Percentiles rank a stretch among this genome's conserved stretches.
These are phyloP conservation scores for Umbelopsis sp. DNA, from an alignment of 192 early-diverging fungal species.

Conservation along the genomic window DNA sequence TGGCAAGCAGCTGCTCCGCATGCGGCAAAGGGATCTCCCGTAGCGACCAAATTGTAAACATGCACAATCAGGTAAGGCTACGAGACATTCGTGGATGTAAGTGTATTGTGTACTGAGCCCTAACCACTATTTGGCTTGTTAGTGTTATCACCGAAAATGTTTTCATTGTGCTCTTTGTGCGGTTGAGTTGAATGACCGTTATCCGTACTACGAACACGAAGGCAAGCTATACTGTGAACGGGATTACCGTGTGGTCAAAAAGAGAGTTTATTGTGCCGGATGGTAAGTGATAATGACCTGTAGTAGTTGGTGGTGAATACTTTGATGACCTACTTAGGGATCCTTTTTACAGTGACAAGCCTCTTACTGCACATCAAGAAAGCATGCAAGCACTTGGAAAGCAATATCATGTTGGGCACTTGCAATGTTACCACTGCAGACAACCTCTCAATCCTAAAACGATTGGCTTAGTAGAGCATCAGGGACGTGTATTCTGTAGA, in stretches of 20 bases:
- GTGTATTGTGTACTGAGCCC: neutral
- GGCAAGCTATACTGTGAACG: conserved; percentile 64
- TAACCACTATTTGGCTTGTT: neutral
- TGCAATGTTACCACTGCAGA: conserved; percentile 67
- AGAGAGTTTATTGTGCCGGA: conserved; percentile 48
- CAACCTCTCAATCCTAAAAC: conserved; percentile 56
- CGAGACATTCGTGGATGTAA: neutral
- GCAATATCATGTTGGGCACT: conserved; percentile 65
- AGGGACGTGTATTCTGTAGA: conserved; percentile 67
- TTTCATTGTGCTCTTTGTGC: conserved; percentile 60
- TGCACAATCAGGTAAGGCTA: conserved; percentile 20
- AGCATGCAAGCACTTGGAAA: conserved; percentile 65
- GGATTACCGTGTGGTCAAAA: conserved; percentile 48
- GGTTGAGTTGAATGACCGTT: conserved; percentile 48
- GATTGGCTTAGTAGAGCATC: conserved; percentile 43
- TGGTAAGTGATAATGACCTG: conserved; percentile 44
- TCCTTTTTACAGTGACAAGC: conserved; percentile 27
- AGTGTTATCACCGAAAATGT: conserved; percentile 53
- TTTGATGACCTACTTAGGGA: neutral
- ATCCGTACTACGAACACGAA: conserved; percentile 58
- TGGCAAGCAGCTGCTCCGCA: neutral
- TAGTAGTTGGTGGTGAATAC: neutral
- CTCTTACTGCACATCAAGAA: conserved; percentile 29
- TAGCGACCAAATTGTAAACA: conserved; percentile 27
- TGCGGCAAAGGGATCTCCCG: conserved; percentile 34